These are phyloP conservation scores for Termitomyces sp. DNA, from an alignment of 768 basidiomycete genomes.

Conservation along the genomic window DNA sequence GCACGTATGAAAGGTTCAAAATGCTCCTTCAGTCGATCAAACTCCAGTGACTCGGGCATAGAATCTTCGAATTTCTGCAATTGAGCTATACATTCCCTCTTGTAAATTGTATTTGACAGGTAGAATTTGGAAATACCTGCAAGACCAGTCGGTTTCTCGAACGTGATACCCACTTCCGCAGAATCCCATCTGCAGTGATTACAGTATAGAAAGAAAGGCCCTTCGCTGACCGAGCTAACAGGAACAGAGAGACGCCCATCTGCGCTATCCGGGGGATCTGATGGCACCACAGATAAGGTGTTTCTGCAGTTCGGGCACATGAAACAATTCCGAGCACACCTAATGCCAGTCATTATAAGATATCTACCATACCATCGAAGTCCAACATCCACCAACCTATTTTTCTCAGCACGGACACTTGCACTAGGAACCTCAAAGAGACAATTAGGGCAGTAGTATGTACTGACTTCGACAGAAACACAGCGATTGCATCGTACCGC, in stretches of 20 bases:
- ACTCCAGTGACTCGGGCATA: slow-evolving; percentile 79
- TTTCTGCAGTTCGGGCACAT: slow-evolving; percentile 91
- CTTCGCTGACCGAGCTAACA: slow-evolving; percentile 63
- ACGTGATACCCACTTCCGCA: slow-evolving; percentile 82
- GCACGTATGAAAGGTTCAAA: slow-evolving; percentile 93
- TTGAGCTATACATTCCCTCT: slow-evolving; percentile 53
- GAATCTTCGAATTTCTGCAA: slow-evolving; percentile 87
- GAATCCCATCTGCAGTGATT: slow-evolving; percentile 96
- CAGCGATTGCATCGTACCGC: slow-evolving; percentile 91
- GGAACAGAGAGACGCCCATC: slow-evolving; percentile 50
- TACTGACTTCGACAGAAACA: slow-evolving; percentile 88
- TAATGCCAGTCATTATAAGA: slow-evolving; percentile 23
- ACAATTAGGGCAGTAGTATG: slow-evolving; percentile 98
- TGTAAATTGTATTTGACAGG: background rate
- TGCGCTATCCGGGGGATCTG: slow-evolving; percentile 67
- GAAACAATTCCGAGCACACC: slow-evolving; percentile 98
- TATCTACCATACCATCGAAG: background rate
- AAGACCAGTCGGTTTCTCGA: slow-evolving; percentile 95
- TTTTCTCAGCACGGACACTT: slow-evolving; percentile 97
- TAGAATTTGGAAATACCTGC: slow-evolving; percentile 54
- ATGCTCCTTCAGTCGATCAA: slow-evolving; percentile 93
- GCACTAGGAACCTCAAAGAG: slow-evolving; percentile 98
- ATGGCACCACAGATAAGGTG: slow-evolving; percentile 86
- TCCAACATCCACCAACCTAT: slow-evolving; percentile 48
- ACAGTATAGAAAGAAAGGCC: slow-evolving; percentile 90